These are phyloP conservation scores for Areca catechu DNA, from an alignment of 176 grass and related monocot genomes.

Conservation along the genomic window DNA sequence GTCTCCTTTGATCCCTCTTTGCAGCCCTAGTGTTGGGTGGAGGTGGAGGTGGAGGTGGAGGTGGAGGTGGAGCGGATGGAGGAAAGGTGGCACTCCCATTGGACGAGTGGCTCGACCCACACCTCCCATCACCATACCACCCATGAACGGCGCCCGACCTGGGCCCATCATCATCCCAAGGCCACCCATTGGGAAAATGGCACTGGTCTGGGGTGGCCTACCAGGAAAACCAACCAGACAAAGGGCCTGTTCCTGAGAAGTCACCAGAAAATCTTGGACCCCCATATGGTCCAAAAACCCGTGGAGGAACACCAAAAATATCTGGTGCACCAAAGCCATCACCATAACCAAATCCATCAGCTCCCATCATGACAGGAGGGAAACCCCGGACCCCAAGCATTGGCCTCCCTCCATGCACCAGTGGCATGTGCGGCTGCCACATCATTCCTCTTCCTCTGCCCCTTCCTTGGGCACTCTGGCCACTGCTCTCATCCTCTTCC, in stretches of 20 bases:
- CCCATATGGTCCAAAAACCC: conserved; percentile 66
- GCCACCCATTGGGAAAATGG: conserved; percentile 50
- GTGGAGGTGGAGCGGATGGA: too few relatives aligned
- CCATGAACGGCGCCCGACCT: conserved; percentile 56
- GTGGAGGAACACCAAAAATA: conserved; percentile 51
- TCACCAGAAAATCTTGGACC: conserved; percentile 67
- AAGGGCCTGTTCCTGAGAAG: conserved; percentile 43
- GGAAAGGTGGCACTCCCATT: conserved; percentile 65
- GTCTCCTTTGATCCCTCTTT: conserved; percentile 59
- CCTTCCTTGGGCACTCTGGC: conserved; percentile 54
- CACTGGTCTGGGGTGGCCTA: conserved; percentile 45
- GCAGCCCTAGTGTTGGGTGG: conserved; percentile 23
- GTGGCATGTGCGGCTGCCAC: conserved; percentile 82
- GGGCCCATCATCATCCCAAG: conserved; percentile 86
- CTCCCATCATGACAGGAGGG: conserved; percentile 80
- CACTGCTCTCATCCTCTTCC: conserved; percentile 64
- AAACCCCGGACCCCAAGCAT: conserved; percentile 64
- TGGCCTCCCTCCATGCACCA: conserved; percentile 37
- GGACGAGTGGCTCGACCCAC: conserved; percentile 64
- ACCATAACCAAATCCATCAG: conserved; percentile 50
- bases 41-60: conserved; percentile 3
- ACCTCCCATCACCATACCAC: conserved; percentile 58
- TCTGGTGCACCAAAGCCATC: conserved; percentile 74
- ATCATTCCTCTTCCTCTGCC: conserved; percentile 62
- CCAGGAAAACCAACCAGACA: conserved; percentile 76